Conservation (phyloP, 73 alveolate genomes). For the Paramecium tetraurelia region DNA sequence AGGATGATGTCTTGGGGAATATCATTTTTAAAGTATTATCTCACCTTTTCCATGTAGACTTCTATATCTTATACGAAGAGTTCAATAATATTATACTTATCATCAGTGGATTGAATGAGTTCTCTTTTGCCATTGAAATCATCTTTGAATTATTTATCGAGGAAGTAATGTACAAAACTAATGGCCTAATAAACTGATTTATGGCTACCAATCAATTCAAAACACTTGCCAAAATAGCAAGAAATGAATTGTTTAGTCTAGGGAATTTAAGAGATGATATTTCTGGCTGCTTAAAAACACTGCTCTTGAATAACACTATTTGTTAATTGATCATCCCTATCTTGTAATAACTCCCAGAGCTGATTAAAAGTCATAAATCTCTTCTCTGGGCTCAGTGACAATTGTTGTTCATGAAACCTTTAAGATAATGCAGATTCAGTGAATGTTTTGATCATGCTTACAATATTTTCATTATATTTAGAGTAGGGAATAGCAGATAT, state of each 20-base stretch:
- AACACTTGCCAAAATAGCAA: background rate
- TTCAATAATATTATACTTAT: conserved; percentile 21
- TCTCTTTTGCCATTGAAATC: conserved; percentile 20
- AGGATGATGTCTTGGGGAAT: background rate
- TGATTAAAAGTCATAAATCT: conserved; percentile 34
- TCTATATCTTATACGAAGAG: conserved; percentile 31
- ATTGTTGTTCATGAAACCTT: conserved; percentile 8
- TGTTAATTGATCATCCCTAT: background rate
- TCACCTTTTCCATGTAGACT: conserved; percentile 41
- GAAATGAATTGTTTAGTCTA: background rate
- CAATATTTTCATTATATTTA: conserved; percentile 41
- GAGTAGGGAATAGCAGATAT: background rate
- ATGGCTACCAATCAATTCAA: conserved; percentile 29
- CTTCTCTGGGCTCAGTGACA: background rate
- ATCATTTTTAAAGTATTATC: background rate
- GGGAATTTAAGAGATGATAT: background rate
- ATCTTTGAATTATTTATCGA: conserved; percentile 10
- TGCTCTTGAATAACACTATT: background rate
- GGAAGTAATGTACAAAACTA: conserved; percentile 12
- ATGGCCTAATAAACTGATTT: conserved; percentile 29
- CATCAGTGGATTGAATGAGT: background rate
- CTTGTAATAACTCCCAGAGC: conserved; percentile 22
- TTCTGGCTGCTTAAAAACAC: conserved; percentile 35
- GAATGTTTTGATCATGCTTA: conserved; percentile 19
- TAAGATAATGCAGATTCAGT: conserved; percentile 44